Percentiles rank a stretch among this genome's conserved stretches.
phyloP scores from a whole-genome alignment of 208 protist genomes.

The Crithidia mellificae region DNA sequence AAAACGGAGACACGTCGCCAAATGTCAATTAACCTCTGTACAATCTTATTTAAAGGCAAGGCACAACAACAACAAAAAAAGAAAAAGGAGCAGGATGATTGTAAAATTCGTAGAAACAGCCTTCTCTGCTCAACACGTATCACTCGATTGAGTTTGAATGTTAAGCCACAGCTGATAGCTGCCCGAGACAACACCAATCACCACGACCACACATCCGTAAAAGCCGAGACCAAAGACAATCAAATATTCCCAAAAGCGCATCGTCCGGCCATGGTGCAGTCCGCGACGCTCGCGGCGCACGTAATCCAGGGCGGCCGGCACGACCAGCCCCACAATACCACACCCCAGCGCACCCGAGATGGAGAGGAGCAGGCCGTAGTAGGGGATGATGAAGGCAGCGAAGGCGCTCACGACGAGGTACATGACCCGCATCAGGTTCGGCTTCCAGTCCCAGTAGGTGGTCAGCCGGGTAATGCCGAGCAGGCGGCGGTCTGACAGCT shows the following conservation, averaged over 20 bases:
- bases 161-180: constrained; percentile 51
- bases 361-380: constrained; percentile 60
- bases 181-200: constrained; percentile 48
- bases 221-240: constrained; percentile 50
- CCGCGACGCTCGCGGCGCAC: constrained; percentile 42
- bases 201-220: constrained; percentile 48
- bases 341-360: constrained; percentile 55
- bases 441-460: constrained; percentile 42
- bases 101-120: background rate
- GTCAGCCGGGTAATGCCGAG: constrained; percentile 48
- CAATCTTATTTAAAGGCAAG: too few relatives aligned
- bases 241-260: constrained; percentile 49
- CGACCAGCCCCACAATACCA: constrained; percentile 50
- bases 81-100: background rate
- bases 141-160: constrained; percentile 43
- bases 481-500: constrained; percentile 50
- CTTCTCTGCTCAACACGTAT: constrained; percentile 28
- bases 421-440: constrained; percentile 48
- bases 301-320: constrained; percentile 58
- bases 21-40: too few relatives aligned
- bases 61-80: too few relatives aligned
- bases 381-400: constrained; percentile 48
- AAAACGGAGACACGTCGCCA: too few relatives aligned
- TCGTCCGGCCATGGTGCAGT: constrained; percentile 31
- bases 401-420: constrained; percentile 36